Evolutionary conservation across 768 basidiomycete genomes (phyloP), one percentile per base, ranked within the genome.

Genomic region (Boletus rubescentipes): DNA sequence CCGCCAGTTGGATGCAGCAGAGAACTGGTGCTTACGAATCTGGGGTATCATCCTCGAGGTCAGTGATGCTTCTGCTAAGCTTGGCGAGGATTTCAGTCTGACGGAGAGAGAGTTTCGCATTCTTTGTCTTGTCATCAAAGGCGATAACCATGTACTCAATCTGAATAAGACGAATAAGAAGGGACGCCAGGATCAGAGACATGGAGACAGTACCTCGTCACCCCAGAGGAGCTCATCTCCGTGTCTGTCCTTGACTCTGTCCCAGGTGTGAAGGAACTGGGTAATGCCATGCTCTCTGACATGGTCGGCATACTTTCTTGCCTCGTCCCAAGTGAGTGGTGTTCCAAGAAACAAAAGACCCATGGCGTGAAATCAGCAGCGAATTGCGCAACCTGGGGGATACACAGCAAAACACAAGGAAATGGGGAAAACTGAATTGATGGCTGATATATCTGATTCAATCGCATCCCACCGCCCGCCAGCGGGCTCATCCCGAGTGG

Each of bases 211-310:
- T 70, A 96, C 96, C 88, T 99, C 97, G 66, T 99, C 97, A 16
- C 97, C 97, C 97, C 97, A 99, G 11, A 97, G 80, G 30, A 99
- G 76, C 59, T 93, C 90, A 65, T 98, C 94, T 2, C 94, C 95
- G 20, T 83, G 81, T 59, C 91, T 80, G 67, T 92, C 89, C 79
- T 97, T 98, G 67, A 95, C 79, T 44, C 86, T 83, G 66, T 94
- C 85, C 93, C 94, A 99, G 46, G 85, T 92, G 63, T 95, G 82
- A 50, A 99, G 73, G 70, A 99, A 96, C 72, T 99, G 97, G 8
- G 89, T 86, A 65, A 98, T 93, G 42, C 97, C 97, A 70, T 98
- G 95, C 47, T 77, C 74, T 59, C 94, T 80, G 60, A 98, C 91
- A 73, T 98, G 93, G 66, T 93, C 85, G 15, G 92, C 89, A 62